Evolutionary conservation across 1,284 basidiomycete species (phyloP).

Genomic region (Papiliotrema laurentii): DNA sequence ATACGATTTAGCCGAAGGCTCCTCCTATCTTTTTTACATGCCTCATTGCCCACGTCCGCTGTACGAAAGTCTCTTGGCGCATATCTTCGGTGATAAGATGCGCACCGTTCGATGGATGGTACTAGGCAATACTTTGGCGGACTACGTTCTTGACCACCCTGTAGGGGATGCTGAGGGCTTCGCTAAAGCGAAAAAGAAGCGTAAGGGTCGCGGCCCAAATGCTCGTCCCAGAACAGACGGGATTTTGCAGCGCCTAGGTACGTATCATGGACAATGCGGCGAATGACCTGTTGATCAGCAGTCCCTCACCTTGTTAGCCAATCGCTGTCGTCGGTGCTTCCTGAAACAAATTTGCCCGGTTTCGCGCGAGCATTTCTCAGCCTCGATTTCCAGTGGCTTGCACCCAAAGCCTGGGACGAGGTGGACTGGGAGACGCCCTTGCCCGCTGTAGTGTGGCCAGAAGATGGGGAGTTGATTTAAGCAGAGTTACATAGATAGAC

Average conservation of each 20-base stretch:
- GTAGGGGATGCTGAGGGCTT: conserved; percentile 11
- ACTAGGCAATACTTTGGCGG: conserved; percentile 40
- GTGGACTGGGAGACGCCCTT: conserved; percentile 39
- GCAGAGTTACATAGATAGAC: too few relatives aligned
- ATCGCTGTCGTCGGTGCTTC: conserved; percentile 23
- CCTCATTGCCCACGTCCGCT: conserved; percentile 41
- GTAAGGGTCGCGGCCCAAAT: conserved; percentile 19
- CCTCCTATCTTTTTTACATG: conserved; percentile 34
- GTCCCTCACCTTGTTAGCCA: conserved; percentile 32
- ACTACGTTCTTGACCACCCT: conserved; percentile 32
- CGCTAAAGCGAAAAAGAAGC: conserved; percentile 41
- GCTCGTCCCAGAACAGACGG: conserved; percentile 19
- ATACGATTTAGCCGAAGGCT: conserved; percentile 13
- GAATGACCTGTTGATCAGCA: not conserved
- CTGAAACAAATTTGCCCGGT: conserved; percentile 42
- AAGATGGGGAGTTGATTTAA: conserved; percentile 28
- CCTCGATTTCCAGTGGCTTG: conserved; percentile 36
- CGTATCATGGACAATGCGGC: conserved; percentile 3
- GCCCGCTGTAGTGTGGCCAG: conserved; percentile 35
- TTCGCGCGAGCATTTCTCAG: conserved; percentile 44
- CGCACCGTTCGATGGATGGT: conserved; percentile 19
- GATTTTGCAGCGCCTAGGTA: conserved; percentile 36
- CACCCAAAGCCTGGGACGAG: conserved; percentile 10
- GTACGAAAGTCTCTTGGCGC: conserved; percentile 33
- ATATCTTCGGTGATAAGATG: conserved; percentile 25